phyloP scores from a whole-genome alignment of 371 early-diverging fungal species.

The Mortierella sp. region DNA sequence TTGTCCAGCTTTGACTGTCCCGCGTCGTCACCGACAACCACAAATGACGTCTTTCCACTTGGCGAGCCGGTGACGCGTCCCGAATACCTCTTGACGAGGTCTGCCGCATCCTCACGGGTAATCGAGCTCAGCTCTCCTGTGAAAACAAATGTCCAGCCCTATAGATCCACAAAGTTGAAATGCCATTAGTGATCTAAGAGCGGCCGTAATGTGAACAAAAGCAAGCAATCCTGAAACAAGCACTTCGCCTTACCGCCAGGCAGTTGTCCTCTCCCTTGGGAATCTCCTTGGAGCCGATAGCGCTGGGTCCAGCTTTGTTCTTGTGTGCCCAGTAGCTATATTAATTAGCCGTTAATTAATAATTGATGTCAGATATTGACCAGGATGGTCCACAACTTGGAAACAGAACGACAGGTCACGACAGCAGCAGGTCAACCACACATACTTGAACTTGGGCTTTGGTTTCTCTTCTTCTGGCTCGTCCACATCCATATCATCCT shows the following conservation, averaged over 20 bases:
- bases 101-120: conserved; percentile 81
- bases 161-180: background rate
- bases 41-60: conserved; percentile 92
- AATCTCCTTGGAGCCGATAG: conserved; percentile 81
- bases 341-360: background rate
- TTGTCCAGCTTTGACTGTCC: conserved; percentile 94
- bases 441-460: conserved; percentile 43
- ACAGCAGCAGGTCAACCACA: no score
- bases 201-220: background rate
- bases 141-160: conserved; percentile 91
- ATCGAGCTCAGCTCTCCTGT: conserved; percentile 90
- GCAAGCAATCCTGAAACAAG: background rate
- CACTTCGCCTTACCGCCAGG: conserved; percentile 56
- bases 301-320: conserved; percentile 69
- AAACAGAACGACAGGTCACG: no score
- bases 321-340: conserved; percentile 56
- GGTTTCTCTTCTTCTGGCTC: conserved; percentile 43
- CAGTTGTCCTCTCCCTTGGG: conserved; percentile 88
- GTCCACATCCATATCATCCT: conserved; percentile 53
- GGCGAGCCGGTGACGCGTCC: conserved; percentile 89
- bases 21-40: conserved; percentile 94
- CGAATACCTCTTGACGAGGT: conserved; percentile 92
- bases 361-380: no score
- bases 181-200: background rate
- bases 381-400: no score